These are phyloP conservation scores for Rubia peregrina DNA, from an alignment of 305 asterid species.

Conservation along the genomic window DNA sequence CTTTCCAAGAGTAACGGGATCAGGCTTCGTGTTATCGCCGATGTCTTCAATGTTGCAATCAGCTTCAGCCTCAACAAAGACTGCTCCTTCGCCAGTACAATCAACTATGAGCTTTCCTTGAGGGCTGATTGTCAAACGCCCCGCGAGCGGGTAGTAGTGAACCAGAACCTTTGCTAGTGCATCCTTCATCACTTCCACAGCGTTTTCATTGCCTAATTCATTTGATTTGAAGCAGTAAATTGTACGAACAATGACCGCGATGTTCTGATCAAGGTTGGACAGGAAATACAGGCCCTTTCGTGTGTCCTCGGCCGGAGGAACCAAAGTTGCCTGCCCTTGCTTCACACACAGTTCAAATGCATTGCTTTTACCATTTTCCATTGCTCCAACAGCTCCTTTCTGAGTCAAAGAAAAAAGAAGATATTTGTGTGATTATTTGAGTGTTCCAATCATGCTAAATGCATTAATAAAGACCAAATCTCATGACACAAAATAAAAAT, in stretches of 20 bases:
- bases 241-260: constrained; percentile 68
- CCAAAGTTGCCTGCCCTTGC: constrained; percentile 48
- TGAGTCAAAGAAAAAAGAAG: constrained; percentile 3
- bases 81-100: constrained; percentile 75
- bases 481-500: not conserved
- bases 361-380: constrained; percentile 26
- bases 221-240: constrained; percentile 68
- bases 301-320: constrained; percentile 62
- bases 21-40: constrained; percentile 75
- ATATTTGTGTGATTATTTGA: not conserved
- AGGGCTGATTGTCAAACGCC: constrained; percentile 53
- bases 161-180: constrained; percentile 68
- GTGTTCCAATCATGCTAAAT: constrained; percentile 16
- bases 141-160: constrained; percentile 66
- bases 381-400: constrained; percentile 21
- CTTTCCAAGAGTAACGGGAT: constrained; percentile 72
- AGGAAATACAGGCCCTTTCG: constrained; percentile 51
- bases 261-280: constrained; percentile 88
- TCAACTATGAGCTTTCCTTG: constrained; percentile 67
- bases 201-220: constrained; percentile 50
- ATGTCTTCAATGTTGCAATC: constrained; percentile 44
- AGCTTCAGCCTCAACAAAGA: constrained; percentile 83
- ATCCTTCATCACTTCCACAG: constrained; percentile 40
- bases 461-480: constrained; percentile 4
- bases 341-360: constrained; percentile 35